Conservation (phyloP, 23 red algal species). For the Gracilaria domingensis region DNA sequence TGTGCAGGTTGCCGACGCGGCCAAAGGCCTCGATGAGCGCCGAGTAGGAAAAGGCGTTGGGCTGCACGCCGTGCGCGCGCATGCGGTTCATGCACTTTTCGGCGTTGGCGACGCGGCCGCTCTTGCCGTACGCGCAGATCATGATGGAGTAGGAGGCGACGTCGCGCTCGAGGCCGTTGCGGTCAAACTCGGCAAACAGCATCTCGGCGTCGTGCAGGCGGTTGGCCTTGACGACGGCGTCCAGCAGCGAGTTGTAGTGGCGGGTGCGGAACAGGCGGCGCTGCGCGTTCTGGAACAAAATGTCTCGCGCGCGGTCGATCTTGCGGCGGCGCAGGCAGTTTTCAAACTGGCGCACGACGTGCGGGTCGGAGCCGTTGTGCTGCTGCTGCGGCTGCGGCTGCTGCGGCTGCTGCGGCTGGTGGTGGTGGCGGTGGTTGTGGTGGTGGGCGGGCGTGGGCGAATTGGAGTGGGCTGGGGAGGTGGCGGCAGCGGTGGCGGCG, state of each 20-base stretch:
- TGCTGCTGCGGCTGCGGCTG: too few species aligned
- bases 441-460: too few species aligned
- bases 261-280: conserved; percentile 40
- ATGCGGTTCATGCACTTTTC: conserved; percentile 69
- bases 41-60: conserved; percentile 96
- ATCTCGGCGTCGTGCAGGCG: conserved; percentile 71
- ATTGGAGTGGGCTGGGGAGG: too few species aligned
- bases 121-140: conserved; percentile 87
- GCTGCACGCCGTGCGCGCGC: conserved; percentile 57
- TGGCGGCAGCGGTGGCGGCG: too few species aligned
- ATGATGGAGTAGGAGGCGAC: conserved; percentile 88
- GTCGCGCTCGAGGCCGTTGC: conserved; percentile 45
- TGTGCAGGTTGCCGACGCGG: conserved; percentile 57
- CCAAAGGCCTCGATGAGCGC: conserved; percentile 94
- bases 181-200: conserved; percentile 60
- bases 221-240: conserved; percentile 78
- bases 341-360: conserved; percentile 73
- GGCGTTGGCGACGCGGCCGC: conserved; percentile 59
- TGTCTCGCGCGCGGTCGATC: conserved; percentile 58
- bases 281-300: conserved; percentile 19
- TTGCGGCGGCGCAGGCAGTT: conserved; percentile 63
- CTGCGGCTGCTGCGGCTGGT: too few species aligned
- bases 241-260: conserved; percentile 79
- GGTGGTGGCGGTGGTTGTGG: too few species aligned
- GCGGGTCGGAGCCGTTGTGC: background rate